phyloP scores from a whole-genome alignment of 176 grass and related monocot species.

The Triticum aestivum region DNA sequence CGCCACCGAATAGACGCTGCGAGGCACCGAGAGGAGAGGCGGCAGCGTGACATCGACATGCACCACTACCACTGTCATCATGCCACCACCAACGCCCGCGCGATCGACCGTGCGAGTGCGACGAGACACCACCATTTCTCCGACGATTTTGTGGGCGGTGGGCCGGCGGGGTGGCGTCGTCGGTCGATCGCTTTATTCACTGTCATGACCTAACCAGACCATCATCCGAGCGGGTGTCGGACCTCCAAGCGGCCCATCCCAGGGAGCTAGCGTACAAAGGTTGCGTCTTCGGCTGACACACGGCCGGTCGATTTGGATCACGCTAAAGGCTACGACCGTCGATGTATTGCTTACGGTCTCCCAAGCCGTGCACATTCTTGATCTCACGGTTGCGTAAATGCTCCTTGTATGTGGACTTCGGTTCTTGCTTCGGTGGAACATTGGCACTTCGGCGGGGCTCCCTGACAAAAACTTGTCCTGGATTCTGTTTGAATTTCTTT shows the following conservation, averaged over 20 bases:
- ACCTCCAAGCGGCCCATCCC: constrained; percentile 11
- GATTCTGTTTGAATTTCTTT: background rate
- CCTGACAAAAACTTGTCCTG: background rate
- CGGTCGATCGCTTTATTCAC: constrained; percentile 26
- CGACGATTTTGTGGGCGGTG: background rate
- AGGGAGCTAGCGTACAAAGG: background rate
- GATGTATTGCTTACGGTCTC: background rate
- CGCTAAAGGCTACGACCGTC: background rate
- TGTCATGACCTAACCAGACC: constrained; percentile 29
- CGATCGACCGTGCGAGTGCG: background rate
- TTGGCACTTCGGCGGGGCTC: background rate
- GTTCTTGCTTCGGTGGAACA: background rate
- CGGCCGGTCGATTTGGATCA: background rate
- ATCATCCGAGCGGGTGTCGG: background rate
- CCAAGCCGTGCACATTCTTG: background rate
- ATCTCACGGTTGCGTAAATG: constrained; percentile 22
- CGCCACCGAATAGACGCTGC: background rate
- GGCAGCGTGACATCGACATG: background rate
- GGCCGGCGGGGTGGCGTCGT: background rate
- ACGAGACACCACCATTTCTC: constrained; percentile 13
- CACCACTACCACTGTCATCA: background rate
- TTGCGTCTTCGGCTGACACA: background rate
- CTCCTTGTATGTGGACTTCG: constrained; percentile 2
- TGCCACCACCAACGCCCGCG: background rate
- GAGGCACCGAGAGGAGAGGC: background rate